Base-by-base conservation (phyloP, 176 grass and related monocot genomes). In the Zea luxurians region DNA sequence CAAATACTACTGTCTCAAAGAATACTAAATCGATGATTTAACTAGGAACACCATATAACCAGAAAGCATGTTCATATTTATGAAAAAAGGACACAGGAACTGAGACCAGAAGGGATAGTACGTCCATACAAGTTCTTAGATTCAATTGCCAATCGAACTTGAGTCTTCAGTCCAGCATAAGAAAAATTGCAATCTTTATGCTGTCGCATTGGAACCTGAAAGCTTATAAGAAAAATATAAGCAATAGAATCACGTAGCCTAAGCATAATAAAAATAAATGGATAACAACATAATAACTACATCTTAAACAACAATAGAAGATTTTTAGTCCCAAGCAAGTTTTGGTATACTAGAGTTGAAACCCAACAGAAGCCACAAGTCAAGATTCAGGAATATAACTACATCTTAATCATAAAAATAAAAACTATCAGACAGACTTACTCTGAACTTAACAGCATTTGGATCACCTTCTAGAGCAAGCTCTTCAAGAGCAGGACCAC, bases 151-250 rank as follows among this genome's bases (percentile, higher is more conserved):
- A 94, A 50, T 87, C 91, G 87, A 78, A 98, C 89, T 98, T 98
- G 95, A 82, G 95, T 94, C 89, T 98, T 94, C 70, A 98, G 80
- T 64, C 95, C 95, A 79, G 95, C 95, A 92, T 98, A 98, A 57
- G 95, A 98, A 68, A 98, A 98, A 84, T 98, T 98, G 83, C 95
- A 98, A 84, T 98, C 91, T 85, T 98, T 98, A 62, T 98, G 89
- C 70, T 94, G 95, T 70, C 87, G 71, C 95, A 98, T 98, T 21
- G 95, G 89, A 86, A 98, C 86, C 95, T 98, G 59, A 40, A 82
- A 66, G 59, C 78, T 61, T 36, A 71, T 2, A 81, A 71, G 63
- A 64, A 66, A 75, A 78, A 78, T 48, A 41, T 42, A 83, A 68
- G 52, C 36, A 60, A 78, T 40, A 61, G 43, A 62, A 48, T 83